Evolutionary conservation across 768 basidiomycete species (phyloP).

Genomic region (Leccinum sublutescens): DNA sequence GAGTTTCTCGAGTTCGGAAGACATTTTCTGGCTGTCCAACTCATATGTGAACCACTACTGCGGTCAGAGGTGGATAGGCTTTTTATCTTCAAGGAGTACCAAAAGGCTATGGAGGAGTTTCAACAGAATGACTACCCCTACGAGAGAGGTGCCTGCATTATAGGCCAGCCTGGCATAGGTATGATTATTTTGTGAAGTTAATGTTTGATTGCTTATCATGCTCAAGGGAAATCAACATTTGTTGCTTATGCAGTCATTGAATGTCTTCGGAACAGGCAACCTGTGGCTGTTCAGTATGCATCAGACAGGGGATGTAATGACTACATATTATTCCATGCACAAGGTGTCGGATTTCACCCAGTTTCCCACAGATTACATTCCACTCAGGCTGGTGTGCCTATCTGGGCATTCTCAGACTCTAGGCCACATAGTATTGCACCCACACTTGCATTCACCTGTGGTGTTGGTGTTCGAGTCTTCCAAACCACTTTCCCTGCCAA

Average conservation of each 20-base stretch:
- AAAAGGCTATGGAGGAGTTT: not conserved
- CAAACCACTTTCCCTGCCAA: not conserved
- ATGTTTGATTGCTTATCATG: not conserved
- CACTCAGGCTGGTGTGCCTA: no score
- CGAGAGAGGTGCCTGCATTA: not conserved
- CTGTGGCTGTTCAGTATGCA: not conserved
- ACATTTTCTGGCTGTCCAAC: not conserved
- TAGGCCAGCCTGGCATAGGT: not conserved
- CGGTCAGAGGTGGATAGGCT: not conserved
- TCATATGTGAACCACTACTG: not conserved
- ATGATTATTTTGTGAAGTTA: not conserved
- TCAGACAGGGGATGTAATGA: not conserved
- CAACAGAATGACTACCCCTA: not conserved
- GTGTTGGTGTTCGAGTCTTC: not conserved
- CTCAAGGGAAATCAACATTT: not conserved
- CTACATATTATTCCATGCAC: not conserved
- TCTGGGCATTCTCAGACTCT: slow-evolving; percentile 1
- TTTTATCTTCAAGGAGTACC: not conserved
- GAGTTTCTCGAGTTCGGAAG: not conserved
- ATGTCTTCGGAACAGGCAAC: not conserved
- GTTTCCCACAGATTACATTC: no score
- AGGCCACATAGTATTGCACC: not conserved
- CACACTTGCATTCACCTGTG: not conserved
- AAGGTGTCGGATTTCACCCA: not conserved
- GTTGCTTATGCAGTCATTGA: not conserved